Conservation (phyloP, 495 filamentous ascomycete genomes). For the Aspergillus nidulans region DNA sequence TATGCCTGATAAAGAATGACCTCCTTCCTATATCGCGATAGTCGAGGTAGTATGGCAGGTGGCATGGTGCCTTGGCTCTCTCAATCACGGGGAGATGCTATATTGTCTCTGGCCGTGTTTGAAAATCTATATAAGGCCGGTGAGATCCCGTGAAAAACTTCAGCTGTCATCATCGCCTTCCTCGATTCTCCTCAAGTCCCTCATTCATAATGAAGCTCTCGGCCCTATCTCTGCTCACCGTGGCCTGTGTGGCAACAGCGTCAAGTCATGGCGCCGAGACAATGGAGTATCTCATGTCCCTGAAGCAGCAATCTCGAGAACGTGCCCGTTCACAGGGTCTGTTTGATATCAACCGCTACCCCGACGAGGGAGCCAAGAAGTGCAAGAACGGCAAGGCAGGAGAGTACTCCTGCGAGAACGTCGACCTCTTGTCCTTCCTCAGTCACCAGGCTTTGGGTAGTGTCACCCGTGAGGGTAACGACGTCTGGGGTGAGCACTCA, state of each 20-base stretch:
- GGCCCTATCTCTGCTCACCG: slow-evolving; percentile 8
- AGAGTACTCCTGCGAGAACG: slow-evolving; percentile 19
- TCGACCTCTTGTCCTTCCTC: slow-evolving; percentile 14
- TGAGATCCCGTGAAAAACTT: background rate
- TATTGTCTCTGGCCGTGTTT: background rate
- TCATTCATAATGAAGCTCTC: slow-evolving; percentile 15
- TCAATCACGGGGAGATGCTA: background rate
- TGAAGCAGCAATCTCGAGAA: slow-evolving; percentile 14
- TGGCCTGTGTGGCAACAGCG: slow-evolving; percentile 8
- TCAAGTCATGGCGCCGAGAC: slow-evolving; percentile 3
- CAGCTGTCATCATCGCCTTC: background rate
- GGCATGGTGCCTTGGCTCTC: background rate
- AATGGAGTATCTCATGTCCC: slow-evolving; percentile 16
- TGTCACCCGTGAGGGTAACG: slow-evolving; percentile 17
- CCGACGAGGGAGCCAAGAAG: background rate
- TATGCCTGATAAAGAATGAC: background rate
- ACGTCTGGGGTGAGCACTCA: slow-evolving; percentile 16
- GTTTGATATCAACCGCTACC: slow-evolving; percentile 15
- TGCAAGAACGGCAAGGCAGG: slow-evolving; percentile 14
- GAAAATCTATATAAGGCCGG: background rate
- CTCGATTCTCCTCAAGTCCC: background rate
- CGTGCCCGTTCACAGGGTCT: slow-evolving; percentile 13
- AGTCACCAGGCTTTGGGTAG: slow-evolving; percentile 20
- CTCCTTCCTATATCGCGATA: background rate
- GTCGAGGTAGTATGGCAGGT: background rate